Evolutionary conservation across 2,329 filamentous ascomycete species (phyloP).

Genomic region (Aspergillus pseudoglaucus): DNA sequence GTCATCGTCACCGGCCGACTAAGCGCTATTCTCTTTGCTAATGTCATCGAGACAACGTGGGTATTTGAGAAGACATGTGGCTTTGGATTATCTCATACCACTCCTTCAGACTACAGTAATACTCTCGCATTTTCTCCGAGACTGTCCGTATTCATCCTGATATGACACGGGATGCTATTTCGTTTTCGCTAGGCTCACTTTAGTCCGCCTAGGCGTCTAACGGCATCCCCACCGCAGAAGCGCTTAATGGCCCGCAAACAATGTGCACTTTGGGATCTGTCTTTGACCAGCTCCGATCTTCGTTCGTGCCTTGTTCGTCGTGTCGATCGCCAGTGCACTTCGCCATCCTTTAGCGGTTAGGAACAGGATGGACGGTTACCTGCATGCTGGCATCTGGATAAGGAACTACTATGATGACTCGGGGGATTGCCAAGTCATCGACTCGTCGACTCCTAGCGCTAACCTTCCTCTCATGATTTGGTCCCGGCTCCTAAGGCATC

Average conservation of each 20-base stretch:
- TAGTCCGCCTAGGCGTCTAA: background rate
- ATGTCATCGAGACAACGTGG: background rate
- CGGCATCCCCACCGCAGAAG: conserved; percentile 5
- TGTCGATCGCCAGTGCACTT: background rate
- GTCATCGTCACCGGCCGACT: background rate
- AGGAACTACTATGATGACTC: background rate
- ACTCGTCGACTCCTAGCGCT: conserved; percentile 13
- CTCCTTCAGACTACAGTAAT: background rate
- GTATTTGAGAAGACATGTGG: no score
- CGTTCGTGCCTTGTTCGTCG: background rate
- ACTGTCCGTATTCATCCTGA: background rate
- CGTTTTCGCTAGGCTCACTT: background rate
- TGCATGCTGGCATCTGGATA: background rate
- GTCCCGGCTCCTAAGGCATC: background rate
- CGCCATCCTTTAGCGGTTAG: background rate
- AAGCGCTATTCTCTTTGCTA: background rate
- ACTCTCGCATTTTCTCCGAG: background rate
- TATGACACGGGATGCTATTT: background rate
- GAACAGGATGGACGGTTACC: background rate
- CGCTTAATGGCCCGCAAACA: conserved; percentile 9
- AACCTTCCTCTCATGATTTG: conserved; percentile 15
- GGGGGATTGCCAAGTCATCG: background rate
- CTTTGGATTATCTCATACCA: no score
- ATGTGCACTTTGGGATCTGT: background rate
- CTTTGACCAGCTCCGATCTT: background rate